Percentiles rank a stretch among this genome's conserved stretches.
These are phyloP conservation scores for Saururus chinensis DNA, from an alignment of 164 flowering plant genomes.

Conservation along the genomic window DNA sequence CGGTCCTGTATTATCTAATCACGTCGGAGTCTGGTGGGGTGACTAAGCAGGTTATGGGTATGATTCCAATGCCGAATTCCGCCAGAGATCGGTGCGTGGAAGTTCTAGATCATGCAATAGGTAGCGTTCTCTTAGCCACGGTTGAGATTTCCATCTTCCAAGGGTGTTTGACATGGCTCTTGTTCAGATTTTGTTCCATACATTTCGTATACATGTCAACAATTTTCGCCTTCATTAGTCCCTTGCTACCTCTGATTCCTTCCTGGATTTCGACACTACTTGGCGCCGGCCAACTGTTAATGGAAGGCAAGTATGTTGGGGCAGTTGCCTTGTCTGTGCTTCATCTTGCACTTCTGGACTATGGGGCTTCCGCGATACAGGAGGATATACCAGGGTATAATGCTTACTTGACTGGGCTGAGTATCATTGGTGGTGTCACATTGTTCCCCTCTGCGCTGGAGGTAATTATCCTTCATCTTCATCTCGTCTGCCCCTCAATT, in stretches of 20 bases:
- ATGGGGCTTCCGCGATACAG: conserved; percentile 71
- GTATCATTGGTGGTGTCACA: conserved; percentile 96
- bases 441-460: conserved; percentile 87
- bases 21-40: conserved; percentile 96
- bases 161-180: conserved; percentile 91
- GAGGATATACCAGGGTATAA: conserved; percentile 79
- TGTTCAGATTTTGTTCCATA: conserved; percentile 67
- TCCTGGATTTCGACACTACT: conserved; percentile 73
- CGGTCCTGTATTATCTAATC: conserved; percentile 80
- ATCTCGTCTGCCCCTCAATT: neutral
- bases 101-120: conserved; percentile 80
- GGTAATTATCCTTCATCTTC: conserved; percentile 31
- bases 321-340: conserved; percentile 48
- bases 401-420: conserved; percentile 84
- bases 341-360: conserved; percentile 73
- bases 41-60: conserved; percentile 68
- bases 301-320: conserved; percentile 60
- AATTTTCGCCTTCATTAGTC: conserved; percentile 66
- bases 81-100: conserved; percentile 62
- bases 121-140: conserved; percentile 81
- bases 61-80: conserved; percentile 62
- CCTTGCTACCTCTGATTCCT: conserved; percentile 78
- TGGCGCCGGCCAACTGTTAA: conserved; percentile 53
- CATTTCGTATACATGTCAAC: conserved; percentile 90
- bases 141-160: conserved; percentile 80